Conservation (phyloP, 2,329 filamentous ascomycete species). For the Apiospora pterosperma region DNA sequence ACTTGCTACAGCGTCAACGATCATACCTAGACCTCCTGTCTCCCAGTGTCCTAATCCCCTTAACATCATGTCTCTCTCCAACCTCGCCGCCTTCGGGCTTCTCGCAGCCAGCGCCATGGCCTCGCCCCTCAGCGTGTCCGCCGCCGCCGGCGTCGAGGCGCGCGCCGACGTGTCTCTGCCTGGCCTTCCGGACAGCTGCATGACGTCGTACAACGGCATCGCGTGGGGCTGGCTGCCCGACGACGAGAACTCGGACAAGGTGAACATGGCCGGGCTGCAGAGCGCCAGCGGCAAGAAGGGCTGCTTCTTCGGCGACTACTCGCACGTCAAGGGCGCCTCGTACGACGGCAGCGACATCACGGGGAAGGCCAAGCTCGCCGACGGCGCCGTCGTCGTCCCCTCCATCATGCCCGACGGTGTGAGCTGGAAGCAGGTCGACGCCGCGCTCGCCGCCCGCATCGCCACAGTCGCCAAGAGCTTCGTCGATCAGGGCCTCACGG, state of each 20-base stretch:
- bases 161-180: neutral
- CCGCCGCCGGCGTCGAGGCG: neutral
- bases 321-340: conserved; percentile 16
- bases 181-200: neutral
- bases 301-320: conserved; percentile 19
- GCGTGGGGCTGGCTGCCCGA: conserved; percentile 22
- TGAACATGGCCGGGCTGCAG: conserved; percentile 12
- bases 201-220: conserved; percentile 14
- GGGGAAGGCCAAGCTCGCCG: conserved; percentile 11
- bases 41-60: no score
- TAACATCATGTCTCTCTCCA: neutral
- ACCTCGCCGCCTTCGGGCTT: neutral
- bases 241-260: conserved; percentile 7
- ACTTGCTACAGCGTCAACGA: neutral
- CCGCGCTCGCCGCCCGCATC: conserved; percentile 10
- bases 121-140: neutral
- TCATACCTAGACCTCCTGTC: neutral
- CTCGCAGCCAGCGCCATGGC: neutral
- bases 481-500: conserved; percentile 12
- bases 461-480: conserved; percentile 12
- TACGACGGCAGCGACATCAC: conserved; percentile 18
- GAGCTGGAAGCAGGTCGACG: conserved; percentile 11
- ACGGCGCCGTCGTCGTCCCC: conserved; percentile 18
- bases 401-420: conserved; percentile 20
- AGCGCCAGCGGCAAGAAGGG: conserved; percentile 10